These are phyloP conservation scores for Luvunga scandens DNA, from an alignment of 345 rosid genomes.

Conservation along the genomic window DNA sequence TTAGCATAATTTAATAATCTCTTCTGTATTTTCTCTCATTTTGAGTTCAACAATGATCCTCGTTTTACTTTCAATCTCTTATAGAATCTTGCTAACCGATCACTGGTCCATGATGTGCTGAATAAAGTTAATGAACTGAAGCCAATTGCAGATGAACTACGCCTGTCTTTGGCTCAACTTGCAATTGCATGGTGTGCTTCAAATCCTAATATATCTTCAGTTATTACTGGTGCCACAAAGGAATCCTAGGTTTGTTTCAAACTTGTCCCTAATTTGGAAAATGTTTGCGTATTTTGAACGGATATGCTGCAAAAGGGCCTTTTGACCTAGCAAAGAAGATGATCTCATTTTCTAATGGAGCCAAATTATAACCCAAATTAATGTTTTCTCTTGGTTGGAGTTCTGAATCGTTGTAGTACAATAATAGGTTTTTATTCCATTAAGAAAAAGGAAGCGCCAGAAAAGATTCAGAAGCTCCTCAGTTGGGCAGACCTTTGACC, in stretches of 20 bases:
- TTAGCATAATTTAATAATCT: neutral
- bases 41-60: constrained; percentile 2
- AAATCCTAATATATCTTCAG: constrained; percentile 93
- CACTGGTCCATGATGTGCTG: constrained; percentile 88
- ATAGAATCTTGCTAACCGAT: constrained; percentile 88
- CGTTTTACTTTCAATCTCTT: constrained; percentile 1
- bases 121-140: constrained; percentile 87
- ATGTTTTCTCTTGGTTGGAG: neutral
- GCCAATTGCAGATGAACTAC: constrained; percentile 97
- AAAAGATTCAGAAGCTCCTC: neutral
- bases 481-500: neutral
- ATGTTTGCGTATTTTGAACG: neutral
- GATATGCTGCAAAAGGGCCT: neutral
- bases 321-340: neutral
- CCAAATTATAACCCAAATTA: neutral
- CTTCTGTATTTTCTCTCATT: constrained; percentile 5
- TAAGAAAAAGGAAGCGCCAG: neutral
- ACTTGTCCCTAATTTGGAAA: neutral
- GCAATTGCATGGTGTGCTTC: constrained; percentile 99
- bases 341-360: neutral
- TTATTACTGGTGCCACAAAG: constrained; percentile 95
- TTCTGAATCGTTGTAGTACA: neutral
- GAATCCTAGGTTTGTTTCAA: constrained; percentile 75
- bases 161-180: constrained; percentile 90
- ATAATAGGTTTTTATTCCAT: neutral